Evolutionary conservation across 495 filamentous ascomycete genomes (phyloP), one percentile per base, ranked within the genome.

Genomic region (Entonaema liquescens): DNA sequence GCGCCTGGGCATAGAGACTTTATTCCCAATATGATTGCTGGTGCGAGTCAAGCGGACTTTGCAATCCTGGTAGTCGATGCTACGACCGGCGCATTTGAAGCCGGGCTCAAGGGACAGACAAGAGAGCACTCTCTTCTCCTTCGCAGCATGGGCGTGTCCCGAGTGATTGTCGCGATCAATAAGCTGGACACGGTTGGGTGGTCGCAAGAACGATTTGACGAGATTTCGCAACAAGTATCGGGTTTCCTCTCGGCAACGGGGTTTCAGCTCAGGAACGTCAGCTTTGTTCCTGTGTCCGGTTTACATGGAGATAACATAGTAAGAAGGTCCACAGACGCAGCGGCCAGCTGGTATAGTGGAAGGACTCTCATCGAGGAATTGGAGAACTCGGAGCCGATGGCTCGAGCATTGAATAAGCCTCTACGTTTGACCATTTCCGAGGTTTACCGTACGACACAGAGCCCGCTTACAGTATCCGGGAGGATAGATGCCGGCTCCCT

Each of bases 1-100:
- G 93, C 95, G 1, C 95, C 95, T 2, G 95, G 95, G 0, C 95
- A 99, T 79, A 85, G 89, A 70, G 96, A 99, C 73, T 99, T 98
- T 77, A 92, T 98, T 42, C 95, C 95, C 2, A 98, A 97, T 78
- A 99, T 99, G 95, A 98, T 99, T 75, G 96, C 94, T 3, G 95
- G 95, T 0, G 94, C 94, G 25, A 93, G 91, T 42, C 95, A 98
- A 79, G 95, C 95, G 2, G 96, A 99, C 78, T 97, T 98, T 77
- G 96, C 95, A 0, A 91, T 99, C 8, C 83, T 99, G 5, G 95
- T 99, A 35, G 92, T 99, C 58, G 95, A 99, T 77, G 90, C 95
- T 23, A 88, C 89, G 57, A 90, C 86, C 0, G 94, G 94, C 23
- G 93, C 92, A 25, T 98, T 98, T 68, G 95, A 99, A 77, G 91